Percentiles rank a stretch among this genome's conserved stretches.
These are phyloP conservation scores for Kodamaea sagamina DNA, from an alignment of 805 yeast species.

Conservation along the genomic window DNA sequence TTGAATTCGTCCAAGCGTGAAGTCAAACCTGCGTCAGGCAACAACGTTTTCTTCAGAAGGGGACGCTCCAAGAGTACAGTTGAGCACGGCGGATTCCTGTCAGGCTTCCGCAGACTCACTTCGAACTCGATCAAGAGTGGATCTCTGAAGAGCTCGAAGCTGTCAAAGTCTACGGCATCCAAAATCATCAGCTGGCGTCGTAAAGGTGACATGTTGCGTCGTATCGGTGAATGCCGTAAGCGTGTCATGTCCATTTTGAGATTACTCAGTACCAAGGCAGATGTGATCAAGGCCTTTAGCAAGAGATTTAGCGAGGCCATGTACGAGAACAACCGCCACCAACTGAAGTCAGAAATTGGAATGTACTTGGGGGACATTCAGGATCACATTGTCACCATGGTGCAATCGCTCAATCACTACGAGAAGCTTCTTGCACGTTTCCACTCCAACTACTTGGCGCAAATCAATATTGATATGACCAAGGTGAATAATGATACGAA, in stretches of 20 bases:
- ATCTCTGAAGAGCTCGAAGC: conserved; percentile 10
- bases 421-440: conserved; percentile 91
- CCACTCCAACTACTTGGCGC: conserved; percentile 96
- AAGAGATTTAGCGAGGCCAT: conserved; percentile 78
- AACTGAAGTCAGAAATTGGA: conserved; percentile 63
- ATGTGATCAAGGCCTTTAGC: conserved; percentile 94
- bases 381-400: conserved; percentile 97
- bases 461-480: conserved; percentile 96
- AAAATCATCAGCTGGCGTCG: conserved; percentile 67
- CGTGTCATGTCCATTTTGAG: conserved; percentile 89
- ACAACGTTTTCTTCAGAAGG: conserved; percentile 34
- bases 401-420: conserved; percentile 89
- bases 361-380: conserved; percentile 96
- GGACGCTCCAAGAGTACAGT: conserved; percentile 42
- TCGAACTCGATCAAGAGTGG: conserved; percentile 8
- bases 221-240: conserved; percentile 94
- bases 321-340: conserved; percentile 10
- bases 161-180: conserved; percentile 51
- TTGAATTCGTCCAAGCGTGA: background rate
- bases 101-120: conserved; percentile 9
- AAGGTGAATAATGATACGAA: conserved; percentile 95
- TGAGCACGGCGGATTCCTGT: conserved; percentile 21
- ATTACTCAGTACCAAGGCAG: conserved; percentile 88
- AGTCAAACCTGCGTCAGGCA: conserved; percentile 1
- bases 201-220: conserved; percentile 91